phyloP scores from a whole-genome alignment of 2,329 filamentous ascomycete genomes.

The Drechslerella dactyloides region DNA sequence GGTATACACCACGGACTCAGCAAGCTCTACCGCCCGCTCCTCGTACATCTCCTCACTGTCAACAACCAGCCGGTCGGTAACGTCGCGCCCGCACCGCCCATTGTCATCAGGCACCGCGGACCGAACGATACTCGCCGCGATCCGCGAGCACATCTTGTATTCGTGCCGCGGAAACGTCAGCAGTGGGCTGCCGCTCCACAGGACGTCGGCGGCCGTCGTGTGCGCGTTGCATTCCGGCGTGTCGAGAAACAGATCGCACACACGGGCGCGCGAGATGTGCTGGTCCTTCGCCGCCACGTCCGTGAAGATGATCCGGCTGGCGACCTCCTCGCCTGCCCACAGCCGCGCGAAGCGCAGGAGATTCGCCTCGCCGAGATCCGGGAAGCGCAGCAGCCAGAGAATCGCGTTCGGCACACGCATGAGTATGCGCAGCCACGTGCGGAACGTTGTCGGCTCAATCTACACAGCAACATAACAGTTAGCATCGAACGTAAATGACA shows the following conservation, averaged over 20 bases:
- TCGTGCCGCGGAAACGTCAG: conserved; percentile 88
- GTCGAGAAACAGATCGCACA: conserved; percentile 94
- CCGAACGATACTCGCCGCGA: conserved; percentile 92
- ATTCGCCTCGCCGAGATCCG: conserved; percentile 87
- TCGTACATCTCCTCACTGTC: conserved; percentile 78
- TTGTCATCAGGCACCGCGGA: conserved; percentile 77
- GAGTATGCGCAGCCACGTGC: conserved; percentile 92
- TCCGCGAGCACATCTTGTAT: conserved; percentile 99
- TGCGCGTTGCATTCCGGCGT: conserved; percentile 98
- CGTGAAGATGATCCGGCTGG: conserved; percentile 87
- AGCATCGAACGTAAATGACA: conserved; percentile 7
- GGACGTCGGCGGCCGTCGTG: conserved; percentile 91
- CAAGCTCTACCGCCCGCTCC: conserved; percentile 73
- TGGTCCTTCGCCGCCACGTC: conserved; percentile 94
- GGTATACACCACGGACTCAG: conserved; percentile 68
- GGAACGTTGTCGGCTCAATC: conserved; percentile 97
- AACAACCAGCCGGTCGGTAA: conserved; percentile 74
- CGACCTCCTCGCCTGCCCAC: conserved; percentile 87
- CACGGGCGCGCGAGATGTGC: conserved; percentile 87
- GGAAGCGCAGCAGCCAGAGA: conserved; percentile 95
- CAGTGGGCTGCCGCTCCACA: conserved; percentile 94
- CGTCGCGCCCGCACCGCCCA: conserved; percentile 70
- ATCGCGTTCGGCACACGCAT: conserved; percentile 83
- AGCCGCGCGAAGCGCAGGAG: conserved; percentile 76
- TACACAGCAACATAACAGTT: conserved; percentile 57